phyloP scores from a whole-genome alignment of 1,284 basidiomycete genomes.

The Rhodotorula sp. region DNA sequence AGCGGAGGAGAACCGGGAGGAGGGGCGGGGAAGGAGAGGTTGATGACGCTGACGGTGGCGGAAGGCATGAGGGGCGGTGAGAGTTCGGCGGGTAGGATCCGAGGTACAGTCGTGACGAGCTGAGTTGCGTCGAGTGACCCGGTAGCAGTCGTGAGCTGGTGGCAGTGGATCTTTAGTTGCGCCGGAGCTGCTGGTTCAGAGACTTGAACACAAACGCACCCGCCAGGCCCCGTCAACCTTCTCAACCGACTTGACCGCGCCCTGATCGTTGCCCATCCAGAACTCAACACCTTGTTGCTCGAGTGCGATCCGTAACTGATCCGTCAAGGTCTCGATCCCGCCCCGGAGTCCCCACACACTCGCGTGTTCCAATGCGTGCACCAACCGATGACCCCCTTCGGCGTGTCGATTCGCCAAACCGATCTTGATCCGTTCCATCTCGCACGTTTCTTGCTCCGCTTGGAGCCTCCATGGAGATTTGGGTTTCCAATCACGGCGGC shows the following conservation, averaged over 20 bases:
- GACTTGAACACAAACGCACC: not conserved
- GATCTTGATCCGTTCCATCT: slow-evolving; percentile 53
- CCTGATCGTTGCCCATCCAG: slow-evolving; percentile 32
- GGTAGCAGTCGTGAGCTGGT: slow-evolving; percentile 54
- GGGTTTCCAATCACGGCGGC: slow-evolving; percentile 27
- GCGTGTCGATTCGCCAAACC: slow-evolving; percentile 44
- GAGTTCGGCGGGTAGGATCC: slow-evolving; percentile 54
- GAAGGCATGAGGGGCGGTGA: slow-evolving; percentile 47
- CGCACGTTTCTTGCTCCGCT: slow-evolving; percentile 37
- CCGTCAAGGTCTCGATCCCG: slow-evolving; percentile 70
- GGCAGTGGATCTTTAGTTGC: too few relatives aligned
- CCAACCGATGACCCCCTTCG: slow-evolving; percentile 53
- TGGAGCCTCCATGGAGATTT: slow-evolving; percentile 27
- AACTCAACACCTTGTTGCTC: slow-evolving; percentile 48
- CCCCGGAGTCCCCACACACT: slow-evolving; percentile 77
- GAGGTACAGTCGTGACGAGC: slow-evolving; percentile 43
- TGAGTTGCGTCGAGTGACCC: slow-evolving; percentile 44
- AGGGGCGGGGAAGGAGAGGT: slow-evolving; percentile 56
- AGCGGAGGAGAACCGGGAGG: slow-evolving; percentile 44
- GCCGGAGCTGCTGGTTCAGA: too few relatives aligned
- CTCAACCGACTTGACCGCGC: slow-evolving; percentile 18
- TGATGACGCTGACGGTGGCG: slow-evolving; percentile 66
- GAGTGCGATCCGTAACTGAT: slow-evolving; percentile 58
- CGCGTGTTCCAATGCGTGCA: slow-evolving; percentile 58
- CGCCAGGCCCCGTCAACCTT: slow-evolving; percentile 16